These are phyloP conservation scores for Pyrus hybrid DNA, from an alignment of 331 rosid genomes.

Conservation along the genomic window DNA sequence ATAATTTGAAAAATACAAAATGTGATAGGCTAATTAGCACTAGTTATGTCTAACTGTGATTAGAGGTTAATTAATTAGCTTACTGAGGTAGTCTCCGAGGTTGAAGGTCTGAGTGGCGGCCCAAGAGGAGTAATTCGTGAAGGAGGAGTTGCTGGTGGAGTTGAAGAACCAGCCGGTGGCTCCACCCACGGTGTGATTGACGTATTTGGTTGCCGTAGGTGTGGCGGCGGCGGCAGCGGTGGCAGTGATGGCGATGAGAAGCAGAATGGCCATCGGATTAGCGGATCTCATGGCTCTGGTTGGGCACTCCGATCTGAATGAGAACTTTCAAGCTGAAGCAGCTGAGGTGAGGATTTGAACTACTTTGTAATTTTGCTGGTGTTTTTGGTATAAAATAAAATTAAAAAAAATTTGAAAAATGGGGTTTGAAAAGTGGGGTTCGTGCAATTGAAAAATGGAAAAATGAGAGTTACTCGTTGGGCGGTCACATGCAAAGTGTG, in stretches of 20 bases:
- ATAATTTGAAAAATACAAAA: not conserved
- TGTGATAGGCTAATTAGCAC: not conserved
- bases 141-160: conserved; percentile 49
- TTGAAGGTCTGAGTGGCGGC: conserved; percentile 54
- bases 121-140: conserved; percentile 72
- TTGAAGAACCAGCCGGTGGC: conserved; percentile 74
- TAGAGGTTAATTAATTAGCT: conserved; percentile 2
- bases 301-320: not conserved
- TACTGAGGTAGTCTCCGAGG: conserved; percentile 89
- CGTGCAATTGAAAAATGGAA: too few relatives aligned
- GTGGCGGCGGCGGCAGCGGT: conserved; percentile 7
- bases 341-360: not conserved
- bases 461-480: not conserved
- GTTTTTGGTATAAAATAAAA: not conserved
- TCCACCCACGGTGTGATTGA: conserved; percentile 79
- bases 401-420: too few relatives aligned
- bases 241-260: conserved; percentile 14
- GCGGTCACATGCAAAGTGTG: not conserved
- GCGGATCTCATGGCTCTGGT: not conserved
- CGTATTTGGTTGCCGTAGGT: conserved; percentile 7
- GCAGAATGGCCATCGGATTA: conserved; percentile 7
- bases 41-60: not conserved
- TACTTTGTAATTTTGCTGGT: not conserved
- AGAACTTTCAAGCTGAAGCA: not conserved
- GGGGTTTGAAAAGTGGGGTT: too few relatives aligned